phyloP scores from a whole-genome alignment of 805 yeast genomes.

The Kluyveromyces dobzhanskii region DNA sequence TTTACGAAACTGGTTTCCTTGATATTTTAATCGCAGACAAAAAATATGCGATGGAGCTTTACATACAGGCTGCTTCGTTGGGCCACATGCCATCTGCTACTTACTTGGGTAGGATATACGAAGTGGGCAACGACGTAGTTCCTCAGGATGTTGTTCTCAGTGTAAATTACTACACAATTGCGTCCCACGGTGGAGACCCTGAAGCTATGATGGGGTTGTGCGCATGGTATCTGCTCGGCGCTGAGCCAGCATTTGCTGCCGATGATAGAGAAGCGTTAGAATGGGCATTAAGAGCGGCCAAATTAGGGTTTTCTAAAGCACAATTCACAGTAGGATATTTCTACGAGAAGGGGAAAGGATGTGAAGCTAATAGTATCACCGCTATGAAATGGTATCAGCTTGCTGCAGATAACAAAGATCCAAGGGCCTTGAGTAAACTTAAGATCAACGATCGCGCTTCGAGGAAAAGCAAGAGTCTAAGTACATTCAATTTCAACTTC shows the following conservation, averaged over 20 bases:
- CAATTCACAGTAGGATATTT: constrained; percentile 80
- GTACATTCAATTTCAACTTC: constrained; percentile 1
- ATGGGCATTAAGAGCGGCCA: constrained; percentile 89
- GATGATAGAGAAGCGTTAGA: constrained; percentile 84
- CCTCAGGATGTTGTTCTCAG: constrained; percentile 76
- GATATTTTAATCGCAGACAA: constrained; percentile 82
- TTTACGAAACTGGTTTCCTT: constrained; percentile 73
- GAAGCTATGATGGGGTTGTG: constrained; percentile 88
- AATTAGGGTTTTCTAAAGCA: constrained; percentile 65
- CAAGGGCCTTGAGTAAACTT: constrained; percentile 38
- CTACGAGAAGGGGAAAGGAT: constrained; percentile 82
- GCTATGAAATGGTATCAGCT: constrained; percentile 68
- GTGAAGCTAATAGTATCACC: constrained; percentile 45
- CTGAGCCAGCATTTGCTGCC: constrained; percentile 68
- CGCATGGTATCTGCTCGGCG: constrained; percentile 94
- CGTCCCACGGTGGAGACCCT: constrained; percentile 83
- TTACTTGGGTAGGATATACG: constrained; percentile 75
- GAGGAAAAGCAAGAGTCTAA: not conserved
- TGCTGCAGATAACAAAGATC: constrained; percentile 59
- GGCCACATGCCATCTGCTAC: constrained; percentile 79
- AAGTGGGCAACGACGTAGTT: constrained; percentile 55
- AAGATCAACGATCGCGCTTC: constrained; percentile 4
- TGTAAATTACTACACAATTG: constrained; percentile 86
- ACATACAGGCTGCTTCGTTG: constrained; percentile 80
- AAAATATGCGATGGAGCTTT: constrained; percentile 77